These are phyloP conservation scores for Gossypium raimondii DNA, from an alignment of 345 rosid species.

Conservation along the genomic window DNA sequence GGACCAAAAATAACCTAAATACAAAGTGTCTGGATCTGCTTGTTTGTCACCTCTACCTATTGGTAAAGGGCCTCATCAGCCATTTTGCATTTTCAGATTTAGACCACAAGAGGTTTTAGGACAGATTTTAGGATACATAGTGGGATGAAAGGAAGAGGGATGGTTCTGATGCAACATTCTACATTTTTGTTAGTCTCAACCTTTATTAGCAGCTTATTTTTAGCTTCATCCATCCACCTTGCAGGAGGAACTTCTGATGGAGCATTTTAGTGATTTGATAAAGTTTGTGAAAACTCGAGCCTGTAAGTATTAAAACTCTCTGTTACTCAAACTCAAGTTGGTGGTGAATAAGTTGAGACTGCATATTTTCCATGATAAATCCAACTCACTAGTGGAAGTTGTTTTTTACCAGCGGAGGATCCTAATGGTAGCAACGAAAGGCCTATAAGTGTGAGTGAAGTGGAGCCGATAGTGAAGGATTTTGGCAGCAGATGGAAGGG, in stretches of 20 bases:
- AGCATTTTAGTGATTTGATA: slow-evolving; percentile 86
- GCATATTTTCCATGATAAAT: too few species aligned
- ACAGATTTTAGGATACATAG: neutral
- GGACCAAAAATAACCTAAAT: neutral
- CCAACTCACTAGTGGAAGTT: neutral
- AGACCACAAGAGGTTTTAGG: neutral
- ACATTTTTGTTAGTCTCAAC: neutral
- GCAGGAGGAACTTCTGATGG: slow-evolving; percentile 90
- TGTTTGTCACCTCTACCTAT: neutral
- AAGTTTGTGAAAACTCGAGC: slow-evolving; percentile 86
- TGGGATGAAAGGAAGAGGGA: neutral
- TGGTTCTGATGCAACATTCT: neutral
- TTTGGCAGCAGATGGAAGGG: slow-evolving; percentile 90
- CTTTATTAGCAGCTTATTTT: neutral
- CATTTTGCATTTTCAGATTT: neutral
- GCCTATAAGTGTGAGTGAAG: slow-evolving; percentile 63
- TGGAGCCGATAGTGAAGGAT: slow-evolving; percentile 83
- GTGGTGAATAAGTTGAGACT: neutral
- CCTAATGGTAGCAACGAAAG: slow-evolving; percentile 56
- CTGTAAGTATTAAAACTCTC: slow-evolving; percentile 47
- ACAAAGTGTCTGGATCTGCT: neutral
- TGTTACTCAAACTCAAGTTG: neutral
- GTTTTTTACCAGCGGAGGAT: slow-evolving; percentile 64
- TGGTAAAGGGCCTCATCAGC: neutral
- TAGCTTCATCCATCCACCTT: neutral